Percentiles rank a stretch among this genome's conserved stretches.
phyloP scores from a whole-genome alignment of 441 rosid genomes.

The Metrosideros polymorpha region DNA sequence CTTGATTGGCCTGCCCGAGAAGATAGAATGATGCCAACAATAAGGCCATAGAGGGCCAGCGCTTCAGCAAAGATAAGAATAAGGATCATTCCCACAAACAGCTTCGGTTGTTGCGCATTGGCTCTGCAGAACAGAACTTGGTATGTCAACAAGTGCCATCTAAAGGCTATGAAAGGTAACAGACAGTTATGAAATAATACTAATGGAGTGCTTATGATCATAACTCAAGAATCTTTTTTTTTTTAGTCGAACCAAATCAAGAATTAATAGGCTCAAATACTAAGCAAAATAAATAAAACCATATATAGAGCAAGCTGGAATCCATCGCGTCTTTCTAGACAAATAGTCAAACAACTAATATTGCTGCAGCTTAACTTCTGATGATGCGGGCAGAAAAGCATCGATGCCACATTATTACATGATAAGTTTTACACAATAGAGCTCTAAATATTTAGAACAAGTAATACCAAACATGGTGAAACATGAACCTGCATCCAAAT shows the following conservation, averaged over 20 bases:
- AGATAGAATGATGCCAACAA: conserved; percentile 4
- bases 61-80: conserved; percentile 8
- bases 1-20: conserved; percentile 8
- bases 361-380: neutral
- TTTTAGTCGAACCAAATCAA: too few relatives aligned
- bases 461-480: neutral
- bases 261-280: neutral
- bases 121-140: neutral
- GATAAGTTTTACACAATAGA: neutral
- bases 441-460: neutral
- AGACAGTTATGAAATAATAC: neutral
- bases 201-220: neutral
- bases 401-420: neutral
- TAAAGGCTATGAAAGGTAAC: neutral
- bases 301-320: neutral
- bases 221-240: too few relatives aligned
- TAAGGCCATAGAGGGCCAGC: conserved; percentile 9
- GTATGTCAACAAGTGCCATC: neutral
- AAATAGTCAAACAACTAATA: neutral
- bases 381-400: neutral
- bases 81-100: conserved; percentile 8
- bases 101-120: conserved; percentile 8
- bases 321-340: neutral
- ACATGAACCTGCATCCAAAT: neutral
- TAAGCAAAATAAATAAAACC: neutral